Evolutionary conservation across 345 rosid species (phyloP).

Genomic region (Camelina hispida): DNA sequence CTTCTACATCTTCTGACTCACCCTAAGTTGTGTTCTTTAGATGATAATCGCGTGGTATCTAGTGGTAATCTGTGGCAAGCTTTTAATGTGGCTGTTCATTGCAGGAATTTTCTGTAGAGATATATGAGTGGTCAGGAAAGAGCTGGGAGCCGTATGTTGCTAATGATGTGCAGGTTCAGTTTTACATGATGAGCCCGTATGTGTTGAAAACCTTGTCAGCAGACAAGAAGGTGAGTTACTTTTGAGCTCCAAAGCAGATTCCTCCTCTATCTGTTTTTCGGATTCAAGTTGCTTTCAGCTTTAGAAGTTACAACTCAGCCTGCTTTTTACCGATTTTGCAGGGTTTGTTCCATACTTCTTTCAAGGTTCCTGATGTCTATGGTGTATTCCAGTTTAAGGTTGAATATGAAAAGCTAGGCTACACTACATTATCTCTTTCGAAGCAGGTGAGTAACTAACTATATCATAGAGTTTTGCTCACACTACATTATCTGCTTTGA

Average conservation of each 20-base stretch:
- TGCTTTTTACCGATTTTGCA: slow-evolving; percentile 41
- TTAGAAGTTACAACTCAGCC: slow-evolving; percentile 21
- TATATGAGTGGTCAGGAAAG: slow-evolving; percentile 73
- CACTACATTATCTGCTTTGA: not conserved
- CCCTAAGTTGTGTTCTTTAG: slow-evolving; percentile 1
- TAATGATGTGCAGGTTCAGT: slow-evolving; percentile 70
- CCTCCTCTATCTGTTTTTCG: not conserved
- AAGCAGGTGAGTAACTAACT: slow-evolving; percentile 56
- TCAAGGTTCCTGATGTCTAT: slow-evolving; percentile 79
- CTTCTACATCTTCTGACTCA: slow-evolving; percentile 20
- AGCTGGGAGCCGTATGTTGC: slow-evolving; percentile 76
- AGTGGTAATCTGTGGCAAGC: slow-evolving; percentile 19
- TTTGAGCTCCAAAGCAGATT: slow-evolving; percentile 6
- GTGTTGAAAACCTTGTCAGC: slow-evolving; percentile 67
- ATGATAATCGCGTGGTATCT: not conserved
- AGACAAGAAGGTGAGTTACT: slow-evolving; percentile 53
- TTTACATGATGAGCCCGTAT: slow-evolving; percentile 83
- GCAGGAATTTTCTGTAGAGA: slow-evolving; percentile 67
- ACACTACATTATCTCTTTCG: slow-evolving; percentile 68
- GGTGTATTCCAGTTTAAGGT: slow-evolving; percentile 81
- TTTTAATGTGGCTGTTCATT: slow-evolving; percentile 23
- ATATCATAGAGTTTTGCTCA: slow-evolving; percentile 5
- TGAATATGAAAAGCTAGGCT: slow-evolving; percentile 72
- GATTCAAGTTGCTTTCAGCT: not conserved
- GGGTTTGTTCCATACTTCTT: slow-evolving; percentile 68